phyloP scores from a whole-genome alignment of 2,329 filamentous ascomycete species.

The Mycogone perniciosa region DNA sequence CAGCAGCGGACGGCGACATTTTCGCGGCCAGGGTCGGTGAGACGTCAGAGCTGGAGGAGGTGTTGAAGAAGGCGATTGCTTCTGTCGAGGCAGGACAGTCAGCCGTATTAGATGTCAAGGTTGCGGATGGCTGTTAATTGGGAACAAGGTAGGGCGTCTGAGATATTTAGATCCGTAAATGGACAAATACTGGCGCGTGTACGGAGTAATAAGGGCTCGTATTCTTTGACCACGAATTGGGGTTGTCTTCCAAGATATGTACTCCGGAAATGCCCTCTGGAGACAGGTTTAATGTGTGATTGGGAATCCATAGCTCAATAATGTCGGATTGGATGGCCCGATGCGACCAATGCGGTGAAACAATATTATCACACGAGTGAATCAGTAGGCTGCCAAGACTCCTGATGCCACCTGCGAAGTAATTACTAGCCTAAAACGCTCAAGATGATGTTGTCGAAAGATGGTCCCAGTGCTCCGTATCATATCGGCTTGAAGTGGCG shows the following conservation, averaged over 20 bases:
- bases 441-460: too few relatives aligned
- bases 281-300: too few relatives aligned
- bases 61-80: slow-evolving; percentile 44
- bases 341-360: too few relatives aligned
- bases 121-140: slow-evolving; percentile 37
- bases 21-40: slow-evolving; percentile 43
- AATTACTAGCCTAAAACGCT: too few relatives aligned
- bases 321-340: too few relatives aligned
- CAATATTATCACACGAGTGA: too few relatives aligned
- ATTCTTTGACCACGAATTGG: neutral
- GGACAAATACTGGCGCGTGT: neutral
- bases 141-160: neutral
- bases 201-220: neutral
- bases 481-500: too few relatives aligned
- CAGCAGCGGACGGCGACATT: slow-evolving; percentile 49
- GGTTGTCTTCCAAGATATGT: neutral
- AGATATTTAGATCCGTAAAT: neutral
- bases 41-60: slow-evolving; percentile 38
- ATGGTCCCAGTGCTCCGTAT: too few relatives aligned
- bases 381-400: too few relatives aligned
- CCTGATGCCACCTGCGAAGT: too few relatives aligned
- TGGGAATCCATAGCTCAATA: too few relatives aligned
- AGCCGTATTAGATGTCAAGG: slow-evolving; percentile 49
- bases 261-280: too few relatives aligned
- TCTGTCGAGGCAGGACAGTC: slow-evolving; percentile 44